Conservation (phyloP, 805 yeast species). For the Kodamaea sagamina region DNA sequence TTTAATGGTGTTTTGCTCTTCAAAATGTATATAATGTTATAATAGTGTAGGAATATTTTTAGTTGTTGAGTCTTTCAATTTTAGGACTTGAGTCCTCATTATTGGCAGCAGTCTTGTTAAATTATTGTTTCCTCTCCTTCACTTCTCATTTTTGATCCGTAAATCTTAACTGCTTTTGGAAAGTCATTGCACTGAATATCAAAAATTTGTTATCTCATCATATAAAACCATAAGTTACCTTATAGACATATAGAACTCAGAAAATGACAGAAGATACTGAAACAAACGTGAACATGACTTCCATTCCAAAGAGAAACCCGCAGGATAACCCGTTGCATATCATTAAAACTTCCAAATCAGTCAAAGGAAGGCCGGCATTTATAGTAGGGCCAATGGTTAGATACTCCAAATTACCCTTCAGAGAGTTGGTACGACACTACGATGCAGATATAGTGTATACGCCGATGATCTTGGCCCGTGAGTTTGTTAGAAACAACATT, state of each 20-base stretch:
- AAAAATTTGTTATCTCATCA: constrained; percentile 1
- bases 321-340: constrained; percentile 37
- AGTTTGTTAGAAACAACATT: constrained; percentile 78
- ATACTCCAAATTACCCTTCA: constrained; percentile 89
- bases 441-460: constrained; percentile 83
- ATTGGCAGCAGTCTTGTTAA: no score
- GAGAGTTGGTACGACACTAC: constrained; percentile 72
- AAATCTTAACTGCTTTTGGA: constrained; percentile 2
- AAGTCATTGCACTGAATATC: constrained; percentile 3
- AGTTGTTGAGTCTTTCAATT: no score
- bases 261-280: constrained; percentile 5
- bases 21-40: constrained; percentile 5
- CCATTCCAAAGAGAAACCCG: constrained; percentile 22
- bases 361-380: constrained; percentile 37
- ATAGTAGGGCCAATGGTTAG: constrained; percentile 93
- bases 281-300: not conserved
- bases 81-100: no score
- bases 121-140: no score
- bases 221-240: not conserved
- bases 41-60: constrained; percentile 1
- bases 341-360: constrained; percentile 24
- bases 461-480: constrained; percentile 96
- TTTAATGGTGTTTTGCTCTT: constrained; percentile 7
- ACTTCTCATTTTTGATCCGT: no score
- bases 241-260: not conserved